Percentiles rank a stretch among this genome's conserved stretches.
phyloP scores from a whole-genome alignment of 495 filamentous ascomycete genomes.

The Hypoxylon subgilvum region DNA sequence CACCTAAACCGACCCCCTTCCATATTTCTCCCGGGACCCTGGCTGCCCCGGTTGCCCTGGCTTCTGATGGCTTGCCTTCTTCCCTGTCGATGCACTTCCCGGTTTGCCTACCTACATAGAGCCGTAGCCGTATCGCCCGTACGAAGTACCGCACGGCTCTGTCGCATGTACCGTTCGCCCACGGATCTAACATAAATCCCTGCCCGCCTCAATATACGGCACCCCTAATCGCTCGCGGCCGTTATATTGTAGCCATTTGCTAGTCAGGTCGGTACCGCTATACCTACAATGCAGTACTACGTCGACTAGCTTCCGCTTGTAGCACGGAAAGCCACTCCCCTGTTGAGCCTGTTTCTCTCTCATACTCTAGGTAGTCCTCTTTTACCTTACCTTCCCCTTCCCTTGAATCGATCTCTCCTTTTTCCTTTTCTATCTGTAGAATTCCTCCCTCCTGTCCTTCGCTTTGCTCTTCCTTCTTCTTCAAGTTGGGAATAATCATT shows the following conservation, averaged over 20 bases:
- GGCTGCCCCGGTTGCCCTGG: conserved; percentile 9
- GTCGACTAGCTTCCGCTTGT: conserved; percentile 33
- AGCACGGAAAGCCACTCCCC: conserved; percentile 30
- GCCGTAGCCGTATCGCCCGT: conserved; percentile 1
- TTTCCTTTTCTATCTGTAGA: conserved; percentile 32
- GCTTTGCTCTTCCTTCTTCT: conserved; percentile 32
- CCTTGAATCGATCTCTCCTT: conserved; percentile 29
- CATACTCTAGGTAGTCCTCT: neutral
- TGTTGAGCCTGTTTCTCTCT: conserved; percentile 37
- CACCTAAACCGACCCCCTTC: conserved; percentile 8
- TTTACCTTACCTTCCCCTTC: conserved; percentile 23
- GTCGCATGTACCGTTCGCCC: conserved; percentile 29
- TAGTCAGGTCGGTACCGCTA: conserved; percentile 9
- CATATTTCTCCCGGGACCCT: conserved; percentile 11
- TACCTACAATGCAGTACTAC: conserved; percentile 13
- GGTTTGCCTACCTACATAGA: conserved; percentile 5
- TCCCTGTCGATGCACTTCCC: conserved; percentile 28
- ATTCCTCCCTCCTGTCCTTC: conserved; percentile 32
- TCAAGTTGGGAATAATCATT: conserved; percentile 21
- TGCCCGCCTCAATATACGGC: conserved; percentile 34
- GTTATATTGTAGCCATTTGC: conserved; percentile 33
- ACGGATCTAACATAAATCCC: conserved; percentile 37
- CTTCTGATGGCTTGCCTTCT: conserved; percentile 2
- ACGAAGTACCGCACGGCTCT: conserved; percentile 10
- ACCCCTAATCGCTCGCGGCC: conserved; percentile 21